Base-by-base conservation (phyloP, 164 flowering plant genomes). In the Sedum album region DNA sequence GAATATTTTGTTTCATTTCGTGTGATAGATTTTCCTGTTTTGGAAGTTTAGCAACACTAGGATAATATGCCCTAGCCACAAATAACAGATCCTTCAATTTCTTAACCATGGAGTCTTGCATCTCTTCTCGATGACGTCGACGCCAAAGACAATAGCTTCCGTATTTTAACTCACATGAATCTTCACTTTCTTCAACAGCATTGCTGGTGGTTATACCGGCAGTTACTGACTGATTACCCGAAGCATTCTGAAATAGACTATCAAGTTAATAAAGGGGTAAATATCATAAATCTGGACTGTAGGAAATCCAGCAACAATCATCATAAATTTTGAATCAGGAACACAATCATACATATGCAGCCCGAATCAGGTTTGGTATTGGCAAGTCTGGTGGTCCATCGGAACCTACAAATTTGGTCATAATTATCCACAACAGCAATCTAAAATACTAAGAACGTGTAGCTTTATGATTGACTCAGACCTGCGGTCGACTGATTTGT, bases 121-220 rank as follows among this genome's bases (percentile, higher is more conserved):
- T 88, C 28, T 76, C 84, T 80, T 84, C 94, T 68, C 73, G 90
- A 62, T 88, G 85, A 73, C 86, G 88, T 68, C 76, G 71, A 41
- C 83, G 85, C 99, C 99, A 95, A 55, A 85, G 79, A 80, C 99
- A 95, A 71, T 92, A 95, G 76, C 96, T 90, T 44, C 99, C 99
- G 83, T 78, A 92, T 77, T 78, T 86, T 71, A 80, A 26, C 70
- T 90, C 88, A 76, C 99, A 95, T 17, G 73, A 64, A 67, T 71
- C 80, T 69, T 74, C 82, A 74, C 68, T 79, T 73, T 82, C 93
- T 71, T 75, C 82, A 73, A 38, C 63, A 31, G 7, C 79, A 61
- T n/a, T n/a, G n/a, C 60, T 53, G 28, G 60, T 53, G 28, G 60
- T 53, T 53, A 6, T 10, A 7, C 30, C 28, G 28, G 30, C 8